A percentile compares a stretch with the other conserved stretches of the same genome.
Evolutionary conservation across 129 eudicot genomes (phyloP).

Genomic region (Lactuca sativa): DNA sequence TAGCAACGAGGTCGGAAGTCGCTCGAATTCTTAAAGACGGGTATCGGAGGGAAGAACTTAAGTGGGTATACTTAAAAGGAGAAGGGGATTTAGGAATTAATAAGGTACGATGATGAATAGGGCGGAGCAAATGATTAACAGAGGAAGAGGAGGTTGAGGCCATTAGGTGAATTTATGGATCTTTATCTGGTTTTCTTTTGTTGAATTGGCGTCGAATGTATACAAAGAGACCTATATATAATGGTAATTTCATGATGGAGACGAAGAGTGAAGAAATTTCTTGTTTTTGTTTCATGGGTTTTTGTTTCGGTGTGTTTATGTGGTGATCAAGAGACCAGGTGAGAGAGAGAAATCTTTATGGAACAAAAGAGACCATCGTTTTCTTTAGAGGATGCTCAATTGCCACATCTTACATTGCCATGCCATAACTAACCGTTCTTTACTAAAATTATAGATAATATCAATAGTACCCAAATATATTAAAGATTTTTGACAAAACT

Average conservation of each 20-base stretch:
- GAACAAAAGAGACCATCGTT: neutral
- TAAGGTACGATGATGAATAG: conserved; percentile 26
- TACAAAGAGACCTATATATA: conserved; percentile 50
- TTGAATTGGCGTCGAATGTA: conserved; percentile 42
- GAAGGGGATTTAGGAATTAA: conserved; percentile 34
- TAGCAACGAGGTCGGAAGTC: conserved; percentile 44
- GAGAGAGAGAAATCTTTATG: neutral
- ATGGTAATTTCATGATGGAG: conserved; percentile 53
- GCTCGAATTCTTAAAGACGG: conserved; percentile 48
- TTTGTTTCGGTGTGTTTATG: conserved; percentile 28
- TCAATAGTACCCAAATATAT: no score
- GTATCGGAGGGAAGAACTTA: conserved; percentile 29
- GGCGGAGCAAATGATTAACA: conserved; percentile 34
- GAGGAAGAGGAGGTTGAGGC: conserved; percentile 36
- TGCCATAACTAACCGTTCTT: neutral
- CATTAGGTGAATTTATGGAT: conserved; percentile 21
- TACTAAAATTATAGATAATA: no score
- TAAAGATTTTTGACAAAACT: no score
- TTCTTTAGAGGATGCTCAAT: conserved; percentile 16
- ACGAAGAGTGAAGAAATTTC: conserved; percentile 40
- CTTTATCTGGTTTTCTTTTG: conserved; percentile 24
- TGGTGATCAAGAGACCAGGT: conserved; percentile 24
- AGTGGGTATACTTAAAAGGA: conserved; percentile 23
- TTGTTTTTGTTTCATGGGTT: conserved; percentile 42
- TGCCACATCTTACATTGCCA: conserved; percentile 21